Base-by-base conservation (phyloP, 2,329 filamentous ascomycete genomes). In the Emericellopsis atlantica region DNA sequence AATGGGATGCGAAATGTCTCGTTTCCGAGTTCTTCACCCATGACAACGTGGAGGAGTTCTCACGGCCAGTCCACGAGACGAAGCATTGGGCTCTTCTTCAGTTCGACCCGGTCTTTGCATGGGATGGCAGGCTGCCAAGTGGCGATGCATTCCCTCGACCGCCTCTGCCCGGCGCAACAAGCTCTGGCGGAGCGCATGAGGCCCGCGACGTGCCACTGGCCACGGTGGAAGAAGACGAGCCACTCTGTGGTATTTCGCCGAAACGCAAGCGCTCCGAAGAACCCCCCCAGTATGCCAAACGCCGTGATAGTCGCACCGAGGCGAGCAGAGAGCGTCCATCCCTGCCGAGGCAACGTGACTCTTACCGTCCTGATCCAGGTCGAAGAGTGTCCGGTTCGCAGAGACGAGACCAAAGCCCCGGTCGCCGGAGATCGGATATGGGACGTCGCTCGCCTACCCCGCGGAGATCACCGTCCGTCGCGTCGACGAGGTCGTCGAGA, bases 1-100 rank as follows among this genome's bases (percentile, higher is more conserved):
- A 64, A 5, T 65, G 62, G 49, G 58, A 66, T 46, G 59, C 65
- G 11, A 57, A 57, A 16, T 61, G 58, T 41, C 59, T 70, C 37
- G 61, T 62, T 35, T 71, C 68, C 3, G 56, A 60, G 21, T 70
- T 62, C 47, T 63, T 65, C 40, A 61, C 56, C 18, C 57, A 61
- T 29, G 58, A 65, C 15, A 66, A 70, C 43, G 44, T 59, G 15
- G 57, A 62, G 24, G 62, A 66, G 12, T 72, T 67, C 46, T 51
- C 47, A n/a, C 51, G 56, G 23, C 60, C 62, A 22, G 59, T 70
- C 29, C 58, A 65, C 36, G 57, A 61, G 31, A 59, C 61, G 1
- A 48, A 54, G 14, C 54, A 61, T 40, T 72, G 68, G 65, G 41
- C 51, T 18, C 51, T 47, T 6, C 42, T 67, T 39, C 58, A 64